phyloP scores from a whole-genome alignment of 352 stramenopile genomes.

The Phytophthora syringae region DNA sequence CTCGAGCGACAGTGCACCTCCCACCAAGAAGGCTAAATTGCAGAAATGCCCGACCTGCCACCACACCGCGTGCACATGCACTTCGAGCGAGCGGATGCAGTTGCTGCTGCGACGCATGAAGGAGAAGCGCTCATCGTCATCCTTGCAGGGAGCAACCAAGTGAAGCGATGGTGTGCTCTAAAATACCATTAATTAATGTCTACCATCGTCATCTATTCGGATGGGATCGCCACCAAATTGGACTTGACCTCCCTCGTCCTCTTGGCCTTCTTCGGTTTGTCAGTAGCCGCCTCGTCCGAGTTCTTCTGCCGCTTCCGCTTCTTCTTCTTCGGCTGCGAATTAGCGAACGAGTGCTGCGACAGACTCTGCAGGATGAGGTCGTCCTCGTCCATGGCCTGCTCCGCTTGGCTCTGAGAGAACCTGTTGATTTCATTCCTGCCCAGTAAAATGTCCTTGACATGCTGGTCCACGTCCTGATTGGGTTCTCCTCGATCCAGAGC shows the following conservation, averaged over 20 bases:
- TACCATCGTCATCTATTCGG: neutral
- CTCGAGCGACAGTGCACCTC: slow-evolving; percentile 13
- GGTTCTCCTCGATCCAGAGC: slow-evolving; percentile 48
- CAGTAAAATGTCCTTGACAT: slow-evolving; percentile 60
- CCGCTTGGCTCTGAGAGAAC: slow-evolving; percentile 59
- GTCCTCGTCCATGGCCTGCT: slow-evolving; percentile 55
- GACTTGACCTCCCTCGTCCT: slow-evolving; percentile 32
- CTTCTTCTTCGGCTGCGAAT: slow-evolving; percentile 44
- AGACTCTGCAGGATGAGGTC: slow-evolving; percentile 81
- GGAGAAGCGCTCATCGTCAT: slow-evolving; percentile 42
- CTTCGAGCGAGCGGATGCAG: slow-evolving; percentile 49
- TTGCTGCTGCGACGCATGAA: slow-evolving; percentile 47
- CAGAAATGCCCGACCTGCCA: slow-evolving; percentile 38
- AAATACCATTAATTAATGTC: slow-evolving; percentile 26
- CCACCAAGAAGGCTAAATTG: slow-evolving; percentile 61
- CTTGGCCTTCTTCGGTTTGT: slow-evolving; percentile 14
- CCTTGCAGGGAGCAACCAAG: slow-evolving; percentile 29
- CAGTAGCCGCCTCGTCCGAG: slow-evolving; percentile 1
- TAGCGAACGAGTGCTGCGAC: slow-evolving; percentile 63
- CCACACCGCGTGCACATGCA: slow-evolving; percentile 43
- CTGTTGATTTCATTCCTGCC: slow-evolving; percentile 44
- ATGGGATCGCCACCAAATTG: slow-evolving; percentile 17
- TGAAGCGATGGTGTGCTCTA: slow-evolving; percentile 8
- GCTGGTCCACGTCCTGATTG: slow-evolving; percentile 33
- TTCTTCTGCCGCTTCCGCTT: slow-evolving; percentile 18